Evolutionary conservation across 495 filamentous ascomycete species (phyloP), one percentile per base, ranked within the genome.

Genomic region (Trichoderma orchidacearum): DNA sequence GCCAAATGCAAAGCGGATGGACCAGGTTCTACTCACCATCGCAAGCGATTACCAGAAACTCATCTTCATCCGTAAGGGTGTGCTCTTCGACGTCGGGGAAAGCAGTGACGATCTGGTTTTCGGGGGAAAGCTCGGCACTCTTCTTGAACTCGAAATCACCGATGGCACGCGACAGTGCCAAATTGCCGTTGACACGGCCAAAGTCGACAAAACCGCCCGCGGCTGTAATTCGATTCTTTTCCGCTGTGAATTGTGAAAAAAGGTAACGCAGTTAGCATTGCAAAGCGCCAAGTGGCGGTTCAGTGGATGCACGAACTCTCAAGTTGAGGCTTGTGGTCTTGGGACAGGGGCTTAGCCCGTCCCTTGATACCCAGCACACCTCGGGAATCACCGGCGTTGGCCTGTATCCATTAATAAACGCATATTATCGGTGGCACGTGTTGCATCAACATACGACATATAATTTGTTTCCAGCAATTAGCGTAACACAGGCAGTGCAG

Each of bases 81-180:
- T 98, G 93, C 38, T 88, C 77, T 21, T 85, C 86, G 25, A 98
- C 89, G 69, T 98, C 93, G 13, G 93, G 93, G 68, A 84, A 96
- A 8, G 94, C 93, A 5, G 93, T 98, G 13, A 98, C 93, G 36
- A 98, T 96, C 68, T 98, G 93, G 67, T 95, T 86, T 65, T 98
- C 94, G 30, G 94, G 93, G 9, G 91, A 84, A 45, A 98, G 82
- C 61, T 96, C 90, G 58, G 91, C 86, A 70, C 92, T 95, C 79
- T 96, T 97, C 81, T 98, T 98, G 80, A 98, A 98, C 69, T 98
- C 93, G 65, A 98, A 98, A 73, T 98, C 93, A 60, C 93, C 93
- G 65, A 98, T 96, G 60, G 93, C 93, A 66, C 93, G 85, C 51
- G 94, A 97, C 35, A 98, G 78, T n/a, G 93, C 93, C 51, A 98